These are phyloP conservation scores for Mycosarcoma maydis DNA, from an alignment of 1,284 basidiomycete species.

Conservation along the genomic window DNA sequence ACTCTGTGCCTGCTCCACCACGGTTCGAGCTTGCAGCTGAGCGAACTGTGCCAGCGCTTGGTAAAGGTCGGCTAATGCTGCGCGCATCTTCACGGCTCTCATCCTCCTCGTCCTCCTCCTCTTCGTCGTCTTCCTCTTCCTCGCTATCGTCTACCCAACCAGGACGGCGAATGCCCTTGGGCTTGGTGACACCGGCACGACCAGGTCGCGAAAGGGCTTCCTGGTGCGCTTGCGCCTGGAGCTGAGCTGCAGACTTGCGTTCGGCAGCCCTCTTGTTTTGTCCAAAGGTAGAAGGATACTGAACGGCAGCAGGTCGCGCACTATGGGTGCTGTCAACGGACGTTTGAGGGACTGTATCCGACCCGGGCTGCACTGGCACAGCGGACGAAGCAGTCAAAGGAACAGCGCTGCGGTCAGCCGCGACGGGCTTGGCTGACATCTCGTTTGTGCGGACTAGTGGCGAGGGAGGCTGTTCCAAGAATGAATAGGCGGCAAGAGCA, in stretches of 20 bases:
- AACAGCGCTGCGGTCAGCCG: constrained; percentile 16
- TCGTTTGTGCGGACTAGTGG: constrained; percentile 32
- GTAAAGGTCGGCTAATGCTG: background rate
- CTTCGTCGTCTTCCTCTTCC: constrained; percentile 55
- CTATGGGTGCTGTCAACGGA: constrained; percentile 13
- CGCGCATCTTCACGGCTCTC: constrained; percentile 26
- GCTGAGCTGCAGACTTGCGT: constrained; percentile 58
- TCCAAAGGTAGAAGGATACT: constrained; percentile 60
- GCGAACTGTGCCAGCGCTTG: constrained; percentile 6
- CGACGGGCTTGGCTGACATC: constrained; percentile 2
- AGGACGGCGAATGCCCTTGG: constrained; percentile 35
- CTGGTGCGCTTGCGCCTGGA: constrained; percentile 56
- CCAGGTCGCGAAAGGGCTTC: constrained; percentile 56
- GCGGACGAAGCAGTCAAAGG: background rate
- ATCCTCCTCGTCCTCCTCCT: constrained; percentile 61
- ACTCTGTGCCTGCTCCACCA: constrained; percentile 24
- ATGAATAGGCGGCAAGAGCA: constrained; percentile 60
- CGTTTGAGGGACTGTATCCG: background rate
- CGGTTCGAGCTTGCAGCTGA: constrained; percentile 31
- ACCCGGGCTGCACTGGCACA: background rate
- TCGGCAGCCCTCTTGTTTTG: constrained; percentile 56
- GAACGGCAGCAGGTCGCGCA: constrained; percentile 16
- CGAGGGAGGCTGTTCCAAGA: constrained; percentile 58
- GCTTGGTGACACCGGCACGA: constrained; percentile 39
- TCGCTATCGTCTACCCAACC: constrained; percentile 55